Conservation (phyloP, 495 filamentous ascomycete species). For the Podospora conica region DNA sequence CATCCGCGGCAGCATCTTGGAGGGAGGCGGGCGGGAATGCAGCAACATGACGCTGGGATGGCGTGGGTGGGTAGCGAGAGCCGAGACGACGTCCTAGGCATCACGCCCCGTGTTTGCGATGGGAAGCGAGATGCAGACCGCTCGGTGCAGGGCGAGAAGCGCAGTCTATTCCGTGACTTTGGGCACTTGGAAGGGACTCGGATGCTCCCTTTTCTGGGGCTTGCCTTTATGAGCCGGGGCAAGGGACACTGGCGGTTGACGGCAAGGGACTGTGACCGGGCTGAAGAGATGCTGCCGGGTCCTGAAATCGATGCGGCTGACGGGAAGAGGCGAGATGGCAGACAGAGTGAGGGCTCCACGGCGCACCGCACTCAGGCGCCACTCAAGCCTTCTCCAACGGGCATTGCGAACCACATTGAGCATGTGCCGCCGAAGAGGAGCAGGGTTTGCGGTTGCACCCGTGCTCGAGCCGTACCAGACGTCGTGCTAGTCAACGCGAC, state of each 20-base stretch:
- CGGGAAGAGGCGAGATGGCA: not conserved
- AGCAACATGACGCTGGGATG: not conserved
- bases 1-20: not conserved
- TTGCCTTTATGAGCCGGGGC: not conserved
- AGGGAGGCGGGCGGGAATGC: not conserved
- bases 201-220: not conserved
- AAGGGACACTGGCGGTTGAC: not conserved
- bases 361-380: not conserved
- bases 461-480: not conserved
- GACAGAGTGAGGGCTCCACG: not conserved
- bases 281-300: not conserved
- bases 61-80: not conserved
- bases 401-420: not conserved
- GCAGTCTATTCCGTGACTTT: not conserved
- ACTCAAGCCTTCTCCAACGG: not conserved
- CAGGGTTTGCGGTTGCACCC: not conserved
- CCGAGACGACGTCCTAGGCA: not conserved
- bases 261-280: not conserved
- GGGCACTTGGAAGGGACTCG: not conserved
- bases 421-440: not conserved
- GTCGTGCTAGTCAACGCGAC: not conserved
- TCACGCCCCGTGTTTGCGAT: not conserved
- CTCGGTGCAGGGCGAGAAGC: not conserved
- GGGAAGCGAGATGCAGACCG: not conserved
- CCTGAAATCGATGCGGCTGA: not conserved